Evolutionary conservation across 306 rosid genomes (phyloP), one percentile per base, ranked within the genome.

Genomic region (Luffa acutangula): DNA sequence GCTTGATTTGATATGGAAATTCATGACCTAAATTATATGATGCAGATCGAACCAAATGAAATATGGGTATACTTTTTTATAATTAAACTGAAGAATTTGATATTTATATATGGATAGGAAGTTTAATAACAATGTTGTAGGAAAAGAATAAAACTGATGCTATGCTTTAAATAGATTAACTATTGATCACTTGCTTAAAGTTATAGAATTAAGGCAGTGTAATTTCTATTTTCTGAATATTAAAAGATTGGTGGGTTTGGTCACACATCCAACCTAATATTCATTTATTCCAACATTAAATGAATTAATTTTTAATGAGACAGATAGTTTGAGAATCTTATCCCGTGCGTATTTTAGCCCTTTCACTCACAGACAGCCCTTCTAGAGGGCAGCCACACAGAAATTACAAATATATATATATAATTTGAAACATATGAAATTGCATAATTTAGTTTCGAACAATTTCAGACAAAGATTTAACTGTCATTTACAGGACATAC

Each of bases 241-340:
- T 12, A 73, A 6, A 73, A 73, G 1, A 33, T 48, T 48, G 77
- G 77, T 73, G 77, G 77, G 77, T 73, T 73, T 46, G 31, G 77
- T 25, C 59, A 48, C 49, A 48, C 54, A 51, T 74, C 78, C 78
- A 74, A 74, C 78, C 15, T 74, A 51, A 74, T 51, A 74, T 74
- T 74, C 78, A 74, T 73, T 73, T 73, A 73, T 73, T 73, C 77
- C 60, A 12, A 73, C 18, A 43, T 70, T 4, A 11, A 11, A 46
- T 13, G 20, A 49, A 49, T 49, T 49, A 15, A 33, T 74, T 42
- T 69, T 69, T 43, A 43, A 43, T 69, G 1, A 20, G 53, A 69
- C 36, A 20, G 48, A 36, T 43, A 69, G 9, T 41, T 69, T 69
- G n/a, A 69, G 75, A 69, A 69, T 69, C 75, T 69, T 20, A 43